Conservation (phyloP, 2,329 filamentous ascomycete species). For the Fusarium nelsonii region DNA sequence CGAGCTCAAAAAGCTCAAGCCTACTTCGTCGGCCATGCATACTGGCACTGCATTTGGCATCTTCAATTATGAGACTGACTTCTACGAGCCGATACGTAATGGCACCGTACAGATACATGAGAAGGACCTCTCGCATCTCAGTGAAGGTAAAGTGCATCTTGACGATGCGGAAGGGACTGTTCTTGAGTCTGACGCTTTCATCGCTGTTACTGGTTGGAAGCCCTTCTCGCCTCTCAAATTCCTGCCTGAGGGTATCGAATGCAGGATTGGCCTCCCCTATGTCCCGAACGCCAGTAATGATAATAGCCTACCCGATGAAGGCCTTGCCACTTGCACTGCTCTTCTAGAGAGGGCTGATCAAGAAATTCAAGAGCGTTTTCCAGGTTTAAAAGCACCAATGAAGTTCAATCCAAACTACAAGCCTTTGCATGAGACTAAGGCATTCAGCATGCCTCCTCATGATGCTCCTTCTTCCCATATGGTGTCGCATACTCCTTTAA, state of each 20-base stretch:
- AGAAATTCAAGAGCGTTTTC: not conserved
- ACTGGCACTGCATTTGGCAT: constrained; percentile 65
- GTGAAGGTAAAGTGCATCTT: constrained; percentile 56
- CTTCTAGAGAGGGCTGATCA: not conserved
- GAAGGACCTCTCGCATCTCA: constrained; percentile 59
- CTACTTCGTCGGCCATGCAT: constrained; percentile 58
- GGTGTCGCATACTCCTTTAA: not conserved
- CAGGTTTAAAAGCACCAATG: not conserved
- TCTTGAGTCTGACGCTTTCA: constrained; percentile 59
- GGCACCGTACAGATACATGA: constrained; percentile 62
- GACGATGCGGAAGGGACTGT: constrained; percentile 51
- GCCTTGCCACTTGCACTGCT: not conserved
- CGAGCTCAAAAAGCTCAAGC: constrained; percentile 54
- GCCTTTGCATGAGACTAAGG: not conserved
- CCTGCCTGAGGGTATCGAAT: not conserved
- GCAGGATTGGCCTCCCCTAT: constrained; percentile 1
- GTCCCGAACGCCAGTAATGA: rapidly evolving
- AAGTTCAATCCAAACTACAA: not conserved
- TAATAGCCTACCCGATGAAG: rapidly evolving
- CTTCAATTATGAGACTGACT: constrained; percentile 63
- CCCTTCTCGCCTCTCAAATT: constrained; percentile 9
- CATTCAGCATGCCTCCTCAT: rapidly evolving
- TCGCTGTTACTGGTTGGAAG: constrained; percentile 67
- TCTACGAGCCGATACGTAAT: constrained; percentile 63
- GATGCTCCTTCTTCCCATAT: not conserved